Evolutionary conservation across 139 green algal species (phyloP).

Genomic region (Chlamydomonas incerta): DNA sequence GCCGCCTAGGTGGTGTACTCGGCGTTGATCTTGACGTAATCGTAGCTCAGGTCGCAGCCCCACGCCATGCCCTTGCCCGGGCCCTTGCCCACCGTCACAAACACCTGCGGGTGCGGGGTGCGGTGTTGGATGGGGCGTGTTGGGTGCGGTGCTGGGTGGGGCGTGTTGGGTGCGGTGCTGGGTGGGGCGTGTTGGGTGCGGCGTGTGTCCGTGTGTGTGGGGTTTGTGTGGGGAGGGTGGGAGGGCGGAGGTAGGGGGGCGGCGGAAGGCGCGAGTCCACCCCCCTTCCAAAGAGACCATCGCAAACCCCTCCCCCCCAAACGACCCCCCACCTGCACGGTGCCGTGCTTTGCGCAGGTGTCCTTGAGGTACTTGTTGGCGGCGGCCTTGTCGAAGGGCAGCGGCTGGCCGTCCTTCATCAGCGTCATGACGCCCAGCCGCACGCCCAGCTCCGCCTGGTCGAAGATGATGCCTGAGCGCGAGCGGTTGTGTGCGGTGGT

Average conservation of each 20-base stretch:
- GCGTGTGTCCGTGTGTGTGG: too few species aligned
- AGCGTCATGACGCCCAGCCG: conserved; percentile 75
- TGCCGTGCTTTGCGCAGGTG: conserved; percentile 84
- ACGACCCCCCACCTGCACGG: conserved; percentile 76
- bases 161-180: too few species aligned
- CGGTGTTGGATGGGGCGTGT: too few species aligned
- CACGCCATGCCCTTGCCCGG: conserved; percentile 78
- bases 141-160: too few species aligned
- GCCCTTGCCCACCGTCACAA: conserved; percentile 70
- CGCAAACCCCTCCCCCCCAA: conserved; percentile 7
- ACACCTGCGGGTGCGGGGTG: conserved; percentile 39
- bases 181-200: too few species aligned
- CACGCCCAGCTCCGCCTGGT: conserved; percentile 86
- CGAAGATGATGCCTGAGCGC: conserved; percentile 87
- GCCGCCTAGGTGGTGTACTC: conserved; percentile 41
- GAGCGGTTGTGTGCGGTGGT: background rate
- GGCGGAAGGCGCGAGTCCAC: background rate
- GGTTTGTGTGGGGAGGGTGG: background rate
- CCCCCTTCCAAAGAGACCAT: background rate
- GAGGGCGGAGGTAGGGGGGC: background rate
- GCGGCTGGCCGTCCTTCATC: background rate
- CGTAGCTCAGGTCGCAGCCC: conserved; percentile 94
- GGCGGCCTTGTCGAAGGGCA: conserved; percentile 32
- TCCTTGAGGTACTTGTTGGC: conserved; percentile 95
- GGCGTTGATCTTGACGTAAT: conserved; percentile 98